phyloP scores from a whole-genome alignment of 257 asterid species.

The Solanum corneliomulleri region DNA sequence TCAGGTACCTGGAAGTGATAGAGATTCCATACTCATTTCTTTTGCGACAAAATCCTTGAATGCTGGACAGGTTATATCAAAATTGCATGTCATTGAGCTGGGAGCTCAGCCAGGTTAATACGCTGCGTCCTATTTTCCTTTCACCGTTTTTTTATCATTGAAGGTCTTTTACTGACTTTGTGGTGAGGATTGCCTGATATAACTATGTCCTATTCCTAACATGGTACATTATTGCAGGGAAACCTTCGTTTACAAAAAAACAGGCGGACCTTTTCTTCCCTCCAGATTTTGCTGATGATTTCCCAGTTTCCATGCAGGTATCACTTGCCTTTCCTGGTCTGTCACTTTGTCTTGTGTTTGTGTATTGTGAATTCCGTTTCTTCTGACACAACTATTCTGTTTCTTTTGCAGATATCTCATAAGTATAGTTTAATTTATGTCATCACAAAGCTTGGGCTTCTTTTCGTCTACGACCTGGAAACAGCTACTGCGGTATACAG shows the following conservation, averaged over 20 bases:
- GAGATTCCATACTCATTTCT: conserved; percentile 86
- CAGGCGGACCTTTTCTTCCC: conserved; percentile 99
- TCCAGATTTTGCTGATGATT: conserved; percentile 95
- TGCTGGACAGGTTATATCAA: conserved; percentile 55
- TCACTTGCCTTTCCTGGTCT: not conserved
- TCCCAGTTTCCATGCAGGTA: conserved; percentile 99
- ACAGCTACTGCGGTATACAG: conserved; percentile 93
- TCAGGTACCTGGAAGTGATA: conserved; percentile 88
- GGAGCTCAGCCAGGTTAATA: conserved; percentile 81
- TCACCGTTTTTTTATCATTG: not conserved
- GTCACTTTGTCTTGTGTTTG: not conserved
- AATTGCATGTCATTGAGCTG: conserved; percentile 66
- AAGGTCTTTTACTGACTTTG: not conserved
- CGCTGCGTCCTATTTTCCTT: conserved; percentile 16
- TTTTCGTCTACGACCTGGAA: conserved; percentile 63
- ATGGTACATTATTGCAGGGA: conserved; percentile 40
- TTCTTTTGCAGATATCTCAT: conserved; percentile 68
- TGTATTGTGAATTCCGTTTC: conserved; percentile 3
- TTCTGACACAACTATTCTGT: not conserved
- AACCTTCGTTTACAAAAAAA: conserved; percentile 82
- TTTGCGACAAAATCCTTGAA: conserved; percentile 58
- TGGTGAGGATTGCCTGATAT: not conserved
- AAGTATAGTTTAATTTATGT: conserved; percentile 52
- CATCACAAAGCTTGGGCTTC: conserved; percentile 64
- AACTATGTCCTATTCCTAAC: not conserved